Conservation (phyloP, 192 early-diverging fungal species). For the Entomortierella beljakovae region DNA sequence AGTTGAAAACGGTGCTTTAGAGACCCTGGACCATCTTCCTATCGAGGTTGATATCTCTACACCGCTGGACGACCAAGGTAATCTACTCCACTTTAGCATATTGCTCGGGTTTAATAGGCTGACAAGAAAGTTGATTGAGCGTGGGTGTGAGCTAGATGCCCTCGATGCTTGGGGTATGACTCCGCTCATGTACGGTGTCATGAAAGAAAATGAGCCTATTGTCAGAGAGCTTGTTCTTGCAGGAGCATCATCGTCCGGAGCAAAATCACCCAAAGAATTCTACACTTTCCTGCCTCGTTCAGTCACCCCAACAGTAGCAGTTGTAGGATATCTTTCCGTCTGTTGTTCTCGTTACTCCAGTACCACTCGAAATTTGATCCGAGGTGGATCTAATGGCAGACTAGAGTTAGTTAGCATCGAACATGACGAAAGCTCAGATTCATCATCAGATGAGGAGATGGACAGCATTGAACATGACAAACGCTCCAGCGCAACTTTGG, state of each 20-base stretch:
- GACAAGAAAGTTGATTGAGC: conserved; percentile 26
- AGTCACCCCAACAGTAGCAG: conserved; percentile 13
- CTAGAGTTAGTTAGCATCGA: conserved; percentile 12
- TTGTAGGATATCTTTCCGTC: conserved; percentile 23
- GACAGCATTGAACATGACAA: too few species aligned
- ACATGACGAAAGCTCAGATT: conserved; percentile 11
- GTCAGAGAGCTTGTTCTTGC: conserved; percentile 23
- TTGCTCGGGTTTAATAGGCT: conserved; percentile 22
- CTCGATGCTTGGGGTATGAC: conserved; percentile 41
- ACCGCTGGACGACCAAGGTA: conserved; percentile 33
- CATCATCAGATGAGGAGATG: conserved; percentile 11
- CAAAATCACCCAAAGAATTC: conserved; percentile 20
- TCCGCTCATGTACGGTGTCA: conserved; percentile 46
- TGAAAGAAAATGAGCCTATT: conserved; percentile 34
- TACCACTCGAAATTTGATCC: conserved; percentile 9
- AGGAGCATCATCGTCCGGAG: conserved; percentile 37
- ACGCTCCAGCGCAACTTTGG: too few species aligned
- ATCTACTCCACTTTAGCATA: conserved; percentile 40
- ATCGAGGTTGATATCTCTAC: conserved; percentile 23
- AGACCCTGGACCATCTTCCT: conserved; percentile 29
- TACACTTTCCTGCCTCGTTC: conserved; percentile 29
- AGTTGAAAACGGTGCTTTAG: conserved; percentile 32
- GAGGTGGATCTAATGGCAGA: not conserved
- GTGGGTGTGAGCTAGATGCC: conserved; percentile 36
- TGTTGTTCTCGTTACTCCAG: conserved; percentile 25